A percentile compares a stretch with the other conserved stretches of the same genome.
Conservation (phyloP, 139 green algal genomes). For the Bryopsis sp. region DNA sequence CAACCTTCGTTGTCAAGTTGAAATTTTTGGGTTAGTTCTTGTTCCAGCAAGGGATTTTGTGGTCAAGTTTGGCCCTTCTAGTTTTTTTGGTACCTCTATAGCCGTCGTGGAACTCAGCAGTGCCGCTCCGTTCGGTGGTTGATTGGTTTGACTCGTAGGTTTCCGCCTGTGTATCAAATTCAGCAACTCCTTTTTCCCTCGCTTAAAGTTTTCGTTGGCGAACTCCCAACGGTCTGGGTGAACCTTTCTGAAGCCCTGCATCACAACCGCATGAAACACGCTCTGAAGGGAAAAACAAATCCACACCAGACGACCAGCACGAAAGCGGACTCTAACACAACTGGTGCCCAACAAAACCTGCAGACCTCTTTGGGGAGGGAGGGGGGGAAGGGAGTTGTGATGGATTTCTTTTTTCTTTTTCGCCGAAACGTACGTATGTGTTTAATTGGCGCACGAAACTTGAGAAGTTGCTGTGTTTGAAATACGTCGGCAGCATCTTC, state of each 20-base stretch:
- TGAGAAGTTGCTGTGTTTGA: slow-evolving; percentile 84
- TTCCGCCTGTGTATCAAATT: slow-evolving; percentile 74
- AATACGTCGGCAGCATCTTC: slow-evolving; percentile 62
- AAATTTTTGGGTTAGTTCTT: no score
- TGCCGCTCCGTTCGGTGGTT: background rate
- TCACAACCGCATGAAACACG: background rate
- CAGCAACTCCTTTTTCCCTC: slow-evolving; percentile 62
- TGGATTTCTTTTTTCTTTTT: background rate
- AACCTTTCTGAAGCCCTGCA: slow-evolving; percentile 88
- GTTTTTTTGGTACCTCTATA: no score
- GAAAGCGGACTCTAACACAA: no score
- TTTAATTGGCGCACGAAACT: slow-evolving; percentile 64
- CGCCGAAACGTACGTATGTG: slow-evolving; percentile 36
- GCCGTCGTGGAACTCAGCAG: background rate
- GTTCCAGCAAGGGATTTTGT: no score
- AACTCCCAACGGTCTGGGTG: slow-evolving; percentile 97
- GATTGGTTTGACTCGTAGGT: slow-evolving; percentile 23
- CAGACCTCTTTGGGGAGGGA: no score
- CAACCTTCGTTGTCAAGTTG: background rate
- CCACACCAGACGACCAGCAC: no score
- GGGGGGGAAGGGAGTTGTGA: no score
- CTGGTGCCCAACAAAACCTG: no score
- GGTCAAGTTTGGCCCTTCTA: no score
- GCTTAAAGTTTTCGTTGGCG: slow-evolving; percentile 86
- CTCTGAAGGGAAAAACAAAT: no score